A percentile compares a stretch with the other conserved stretches of the same genome.
phyloP scores from a whole-genome alignment of 1,284 basidiomycete genomes.

The Meripilus lineatus region DNA sequence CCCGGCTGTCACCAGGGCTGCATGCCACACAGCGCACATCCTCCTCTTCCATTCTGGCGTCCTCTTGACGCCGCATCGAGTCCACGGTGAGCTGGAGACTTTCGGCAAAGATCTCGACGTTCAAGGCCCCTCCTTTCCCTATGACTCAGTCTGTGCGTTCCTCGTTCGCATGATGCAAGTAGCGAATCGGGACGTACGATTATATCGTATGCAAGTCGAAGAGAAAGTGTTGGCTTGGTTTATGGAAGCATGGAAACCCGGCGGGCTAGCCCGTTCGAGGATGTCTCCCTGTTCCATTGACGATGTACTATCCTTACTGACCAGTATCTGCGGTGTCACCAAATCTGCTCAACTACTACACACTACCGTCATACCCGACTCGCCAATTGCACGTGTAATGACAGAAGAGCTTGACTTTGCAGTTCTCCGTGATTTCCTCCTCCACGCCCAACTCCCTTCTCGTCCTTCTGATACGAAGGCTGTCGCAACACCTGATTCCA shows the following conservation, averaged over 20 bases:
- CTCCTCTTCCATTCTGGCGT: slow-evolving; percentile 42
- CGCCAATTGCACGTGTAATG: slow-evolving; percentile 55
- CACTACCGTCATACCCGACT: slow-evolving; percentile 57
- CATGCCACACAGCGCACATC: slow-evolving; percentile 69
- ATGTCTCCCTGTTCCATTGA: slow-evolving; percentile 47
- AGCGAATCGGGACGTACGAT: slow-evolving; percentile 71
- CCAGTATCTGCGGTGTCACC: slow-evolving; percentile 54
- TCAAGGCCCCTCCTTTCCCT: slow-evolving; percentile 81
- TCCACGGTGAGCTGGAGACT: slow-evolving; percentile 68
- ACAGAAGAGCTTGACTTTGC: slow-evolving; percentile 51
- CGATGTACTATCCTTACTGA: slow-evolving; percentile 64
- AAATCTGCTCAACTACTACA: slow-evolving; percentile 42
- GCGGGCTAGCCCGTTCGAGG: slow-evolving; percentile 24
- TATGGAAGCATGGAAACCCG: slow-evolving; percentile 65
- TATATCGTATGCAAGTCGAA: slow-evolving; percentile 78
- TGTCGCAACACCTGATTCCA: neutral
- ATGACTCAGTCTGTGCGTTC: slow-evolving; percentile 84
- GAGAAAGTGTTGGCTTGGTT: slow-evolving; percentile 85
- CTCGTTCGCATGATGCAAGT: slow-evolving; percentile 61
- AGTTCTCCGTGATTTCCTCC: slow-evolving; percentile 65
- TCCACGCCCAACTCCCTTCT: slow-evolving; percentile 57
- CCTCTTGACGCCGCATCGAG: slow-evolving; percentile 49
- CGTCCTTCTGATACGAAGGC: neutral
- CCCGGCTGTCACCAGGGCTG: slow-evolving; percentile 67
- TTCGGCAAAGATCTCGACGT: slow-evolving; percentile 79